These are phyloP conservation scores for Huiozyma sinensis DNA, from an alignment of 805 yeast species.

Conservation along the genomic window DNA sequence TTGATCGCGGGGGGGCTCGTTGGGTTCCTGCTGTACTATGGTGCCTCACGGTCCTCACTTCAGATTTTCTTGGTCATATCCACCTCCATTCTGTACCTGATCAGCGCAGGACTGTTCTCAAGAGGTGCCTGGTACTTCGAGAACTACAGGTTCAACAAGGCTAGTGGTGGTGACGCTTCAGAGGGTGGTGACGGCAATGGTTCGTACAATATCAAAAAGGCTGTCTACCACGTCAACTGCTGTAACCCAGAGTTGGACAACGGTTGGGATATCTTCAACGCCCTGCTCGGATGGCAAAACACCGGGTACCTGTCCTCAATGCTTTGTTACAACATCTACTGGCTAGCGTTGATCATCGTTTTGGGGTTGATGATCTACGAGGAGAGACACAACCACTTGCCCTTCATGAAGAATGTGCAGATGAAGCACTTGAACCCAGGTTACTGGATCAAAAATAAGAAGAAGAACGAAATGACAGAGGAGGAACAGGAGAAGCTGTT, in stretches of 20 bases:
- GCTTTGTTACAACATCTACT: constrained; percentile 76
- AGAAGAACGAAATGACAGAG: constrained; percentile 44
- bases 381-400: constrained; percentile 76
- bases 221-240: constrained; percentile 96
- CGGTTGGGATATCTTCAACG: constrained; percentile 97
- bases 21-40: constrained; percentile 66
- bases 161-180: constrained; percentile 90
- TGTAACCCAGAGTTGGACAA: constrained; percentile 86
- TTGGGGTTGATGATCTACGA: constrained; percentile 61
- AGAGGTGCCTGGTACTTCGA: constrained; percentile 90
- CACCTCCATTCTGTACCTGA: constrained; percentile 79
- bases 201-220: constrained; percentile 66
- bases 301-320: constrained; percentile 92
- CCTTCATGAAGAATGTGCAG: constrained; percentile 44
- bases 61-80: constrained; percentile 80
- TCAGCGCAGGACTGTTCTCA: constrained; percentile 87
- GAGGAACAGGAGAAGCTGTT: constrained; percentile 48
- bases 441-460: constrained; percentile 59
- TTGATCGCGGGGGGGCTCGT: constrained; percentile 63
- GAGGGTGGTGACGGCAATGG: constrained; percentile 94
- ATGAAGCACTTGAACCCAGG: constrained; percentile 56
- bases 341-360: constrained; percentile 56
- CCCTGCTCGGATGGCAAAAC: constrained; percentile 94
- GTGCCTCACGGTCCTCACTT: constrained; percentile 74
- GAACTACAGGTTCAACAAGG: constrained; percentile 46